Base-by-base conservation (phyloP, 129 eudicot genomes). In the Apium graveolens region DNA sequence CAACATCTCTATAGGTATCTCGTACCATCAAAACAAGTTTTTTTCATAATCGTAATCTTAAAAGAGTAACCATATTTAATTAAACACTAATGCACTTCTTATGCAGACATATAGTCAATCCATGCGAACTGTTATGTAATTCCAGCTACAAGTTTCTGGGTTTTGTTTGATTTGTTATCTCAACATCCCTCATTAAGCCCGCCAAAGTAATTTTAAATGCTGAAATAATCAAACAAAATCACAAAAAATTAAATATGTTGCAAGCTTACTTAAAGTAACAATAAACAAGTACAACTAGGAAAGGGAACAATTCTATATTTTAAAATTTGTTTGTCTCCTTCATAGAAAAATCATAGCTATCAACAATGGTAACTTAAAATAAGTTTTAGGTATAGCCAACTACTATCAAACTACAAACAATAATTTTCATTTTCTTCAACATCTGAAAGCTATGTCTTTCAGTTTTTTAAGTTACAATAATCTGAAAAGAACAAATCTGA, bases 381-480 rank as follows among this genome's bases (percentile, higher is more conserved):
- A 49, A 51, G 34, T 21, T 49, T 46, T 75, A 77, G 49, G 73
- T 38, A 27, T 7, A 77, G 73, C 72, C 73, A 55, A 77, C 42
- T 41, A 24, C 41, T 77, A 37, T 14, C 11, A 21, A 41, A 60
- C 66, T 62, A 55, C 44, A 37, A 66, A 39, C 72, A 32, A 77
- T 39, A 13, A 60, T 20, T 60, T 60, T 10, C 17, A 60, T 21
- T 55, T 60, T 57, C 26, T 77, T 60, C 55, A 77, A 62, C 80
- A 77, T 77, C 55, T 41, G 53, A 77, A 77, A 77, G 80, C 80
- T 37, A 29, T 44, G 39, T 66, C 35, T 60, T 41, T 45, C 60
- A 75, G 37, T 32, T 31, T 49, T 14, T 5, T 43, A 31, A 46
- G 18, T 51, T 75, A 18, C 3, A 49, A 49, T 75, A 49, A 31